A percentile compares a stretch with the other conserved stretches of the same genome.
Conservation (phyloP, 2,329 filamentous ascomycete species). For the Hortaea sp. region DNA sequence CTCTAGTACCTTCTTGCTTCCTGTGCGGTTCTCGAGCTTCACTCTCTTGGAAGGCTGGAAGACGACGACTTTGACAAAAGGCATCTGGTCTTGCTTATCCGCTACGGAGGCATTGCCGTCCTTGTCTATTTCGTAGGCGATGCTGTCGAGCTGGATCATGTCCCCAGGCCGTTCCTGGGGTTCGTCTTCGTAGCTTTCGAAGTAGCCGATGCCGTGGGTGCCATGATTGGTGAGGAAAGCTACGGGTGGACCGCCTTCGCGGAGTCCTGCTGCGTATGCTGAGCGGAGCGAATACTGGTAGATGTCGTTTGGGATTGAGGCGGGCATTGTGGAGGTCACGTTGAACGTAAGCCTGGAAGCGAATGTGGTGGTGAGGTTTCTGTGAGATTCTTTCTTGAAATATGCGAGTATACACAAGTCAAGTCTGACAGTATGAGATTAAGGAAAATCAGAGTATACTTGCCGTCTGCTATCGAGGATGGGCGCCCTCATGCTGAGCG, state of each 20-base stretch:
- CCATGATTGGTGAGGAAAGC: conserved; percentile 32
- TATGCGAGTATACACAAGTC: too few species aligned
- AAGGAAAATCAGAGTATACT: too few species aligned
- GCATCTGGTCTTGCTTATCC: conserved; percentile 24
- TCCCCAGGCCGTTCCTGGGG: conserved; percentile 10
- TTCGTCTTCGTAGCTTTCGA: conserved; percentile 21
- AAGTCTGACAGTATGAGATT: too few species aligned
- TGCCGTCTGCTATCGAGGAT: too few species aligned
- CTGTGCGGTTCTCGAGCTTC: conserved; percentile 17
- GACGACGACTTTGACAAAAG: conserved; percentile 33
- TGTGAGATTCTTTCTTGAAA: too few species aligned
- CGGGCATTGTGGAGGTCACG: background rate
- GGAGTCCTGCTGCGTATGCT: conserved; percentile 29
- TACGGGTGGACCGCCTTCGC: conserved; percentile 23
- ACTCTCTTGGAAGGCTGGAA: conserved; percentile 28
- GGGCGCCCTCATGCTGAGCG: too few species aligned
- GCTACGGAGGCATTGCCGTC: conserved; percentile 24
- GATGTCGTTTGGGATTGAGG: conserved; percentile 35
- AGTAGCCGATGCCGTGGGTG: conserved; percentile 33
- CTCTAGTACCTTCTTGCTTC: conserved; percentile 16
- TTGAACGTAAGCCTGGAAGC: too few species aligned
- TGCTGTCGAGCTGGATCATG: conserved; percentile 27
- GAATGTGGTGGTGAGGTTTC: too few species aligned
- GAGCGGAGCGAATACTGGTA: conserved; percentile 33
- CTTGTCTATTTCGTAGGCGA: conserved; percentile 24